Evolutionary conservation across 306 rosid species (phyloP).

Genomic region (Notholithocarpus densiflorus): DNA sequence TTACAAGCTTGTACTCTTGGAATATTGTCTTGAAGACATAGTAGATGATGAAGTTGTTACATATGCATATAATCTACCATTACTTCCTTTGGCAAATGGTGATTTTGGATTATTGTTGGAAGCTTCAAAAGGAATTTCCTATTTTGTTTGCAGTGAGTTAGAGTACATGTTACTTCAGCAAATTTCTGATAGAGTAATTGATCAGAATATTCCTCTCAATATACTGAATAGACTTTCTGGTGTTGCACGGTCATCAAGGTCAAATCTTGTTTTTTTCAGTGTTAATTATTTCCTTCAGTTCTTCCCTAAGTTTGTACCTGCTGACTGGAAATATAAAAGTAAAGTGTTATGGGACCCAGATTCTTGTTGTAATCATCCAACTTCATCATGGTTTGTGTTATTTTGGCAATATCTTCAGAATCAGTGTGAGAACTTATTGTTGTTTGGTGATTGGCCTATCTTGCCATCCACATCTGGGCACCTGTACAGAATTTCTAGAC

Average conservation of each 20-base stretch:
- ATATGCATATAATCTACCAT: slow-evolving; percentile 64
- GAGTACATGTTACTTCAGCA: slow-evolving; percentile 66
- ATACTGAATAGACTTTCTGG: slow-evolving; percentile 67
- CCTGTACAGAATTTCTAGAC: slow-evolving; percentile 66
- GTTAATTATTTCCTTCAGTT: slow-evolving; percentile 63
- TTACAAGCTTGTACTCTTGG: slow-evolving; percentile 75
- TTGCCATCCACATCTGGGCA: slow-evolving; percentile 79
- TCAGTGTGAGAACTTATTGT: slow-evolving; percentile 50
- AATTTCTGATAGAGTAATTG: slow-evolving; percentile 66
- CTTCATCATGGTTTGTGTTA: slow-evolving; percentile 69
- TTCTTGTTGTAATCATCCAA: slow-evolving; percentile 63
- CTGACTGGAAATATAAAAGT: slow-evolving; percentile 80
- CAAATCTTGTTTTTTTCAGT: slow-evolving; percentile 60
- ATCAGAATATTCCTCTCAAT: slow-evolving; percentile 53
- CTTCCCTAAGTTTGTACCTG: slow-evolving; percentile 68
- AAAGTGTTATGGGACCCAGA: slow-evolving; percentile 82
- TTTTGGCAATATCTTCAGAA: slow-evolving; percentile 78
- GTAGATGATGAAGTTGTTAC: slow-evolving; percentile 82
- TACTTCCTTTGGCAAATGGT: slow-evolving; percentile 93
- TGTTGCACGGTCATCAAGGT: slow-evolving; percentile 74
- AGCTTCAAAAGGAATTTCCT: slow-evolving; percentile 64
- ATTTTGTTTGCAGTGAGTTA: slow-evolving; percentile 76
- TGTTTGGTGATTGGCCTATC: slow-evolving; percentile 90
- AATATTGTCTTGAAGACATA: slow-evolving; percentile 93
- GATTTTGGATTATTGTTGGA: slow-evolving; percentile 62